Evolutionary conservation across 208 protist species (phyloP), one percentile per base, ranked within the genome.

Genomic region (Trypanosoma avium): DNA sequence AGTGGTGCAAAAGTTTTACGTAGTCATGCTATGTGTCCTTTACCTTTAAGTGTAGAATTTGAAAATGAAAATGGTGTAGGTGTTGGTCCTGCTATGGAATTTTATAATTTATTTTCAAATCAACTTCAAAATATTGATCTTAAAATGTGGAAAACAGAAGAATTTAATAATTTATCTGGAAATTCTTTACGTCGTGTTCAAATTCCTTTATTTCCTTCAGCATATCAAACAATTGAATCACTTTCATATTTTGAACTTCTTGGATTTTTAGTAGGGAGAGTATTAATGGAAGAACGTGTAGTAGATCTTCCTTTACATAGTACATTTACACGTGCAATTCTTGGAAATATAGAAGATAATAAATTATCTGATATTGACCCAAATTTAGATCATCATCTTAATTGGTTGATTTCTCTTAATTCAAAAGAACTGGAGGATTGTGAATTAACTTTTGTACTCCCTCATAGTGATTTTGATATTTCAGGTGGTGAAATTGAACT

Each of bases 41-140:
- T 91, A 5, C 48, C 58, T 15, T 60, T 96, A 24, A 85, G 88
- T 66, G 76, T 96, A 7, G 67, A 83, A 22, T 96, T 94, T 70
- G 65, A 75, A 26, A 85, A 80, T 27, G 90, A 96, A 68, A 71
- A 78, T 17, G 90, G 88, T 49, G 83, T 88, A 46, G 90, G 90
- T 43, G 73, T 70, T 21, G 90, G 90, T 13, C 90, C 90, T 26
- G 82, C 88, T 30, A 61, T 88, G 59, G 84, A 93, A 65, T 91
- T 93, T 53, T 93, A 84, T 50, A 80, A 84, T 60, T 57, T 87
- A 61, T 45, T 94, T 7, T 78, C 74, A 0, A 69, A 65, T 35
- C 53, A 68, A 35, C 50, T 96, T 30, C 54, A 82, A 45, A 55
- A 71, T 3, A 62, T 72, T 4, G 27, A 64, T 27, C 61, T 74